Evolutionary conservation across 2,329 filamentous ascomycete species (phyloP).

Genomic region (Fusarium fujikuroi): DNA sequence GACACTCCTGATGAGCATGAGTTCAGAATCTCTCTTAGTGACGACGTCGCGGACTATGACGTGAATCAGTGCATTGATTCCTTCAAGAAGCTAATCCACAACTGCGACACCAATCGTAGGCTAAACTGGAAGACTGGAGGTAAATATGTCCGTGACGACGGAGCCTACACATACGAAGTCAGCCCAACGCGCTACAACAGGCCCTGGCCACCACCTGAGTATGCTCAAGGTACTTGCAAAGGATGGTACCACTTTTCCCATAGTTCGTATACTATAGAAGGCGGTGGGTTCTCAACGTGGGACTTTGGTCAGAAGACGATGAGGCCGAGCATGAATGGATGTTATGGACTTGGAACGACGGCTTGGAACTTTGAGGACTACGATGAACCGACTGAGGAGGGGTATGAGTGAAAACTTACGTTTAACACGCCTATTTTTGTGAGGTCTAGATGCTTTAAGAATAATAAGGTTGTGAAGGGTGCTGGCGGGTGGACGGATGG

Average conservation of each 20-base stretch:
- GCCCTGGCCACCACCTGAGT: background rate
- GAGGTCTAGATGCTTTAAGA: background rate
- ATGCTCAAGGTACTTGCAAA: background rate
- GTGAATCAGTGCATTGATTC: background rate
- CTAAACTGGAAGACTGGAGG: slow-evolving; percentile 9
- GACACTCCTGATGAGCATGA: slow-evolving; percentile 1
- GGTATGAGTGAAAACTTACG: slow-evolving; percentile 1
- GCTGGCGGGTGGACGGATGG: slow-evolving; percentile 6
- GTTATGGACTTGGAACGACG: background rate
- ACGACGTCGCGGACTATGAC: background rate
- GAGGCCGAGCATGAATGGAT: background rate
- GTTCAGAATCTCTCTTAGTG: background rate
- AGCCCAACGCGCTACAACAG: background rate
- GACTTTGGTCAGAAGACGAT: slow-evolving; percentile 8
- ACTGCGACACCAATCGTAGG: background rate
- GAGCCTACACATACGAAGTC: background rate
- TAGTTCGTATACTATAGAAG: background rate
- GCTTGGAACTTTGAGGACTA: slow-evolving; percentile 8
- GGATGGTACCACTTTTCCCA: background rate
- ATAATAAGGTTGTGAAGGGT: background rate
- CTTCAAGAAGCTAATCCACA: background rate
- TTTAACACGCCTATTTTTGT: slow-evolving; percentile 1
- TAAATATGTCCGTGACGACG: background rate
- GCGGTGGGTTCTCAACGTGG: background rate
- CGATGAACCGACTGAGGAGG: background rate